Base-by-base conservation (phyloP, 2,329 filamentous ascomycete species). In the Monosporascus sp. region DNA sequence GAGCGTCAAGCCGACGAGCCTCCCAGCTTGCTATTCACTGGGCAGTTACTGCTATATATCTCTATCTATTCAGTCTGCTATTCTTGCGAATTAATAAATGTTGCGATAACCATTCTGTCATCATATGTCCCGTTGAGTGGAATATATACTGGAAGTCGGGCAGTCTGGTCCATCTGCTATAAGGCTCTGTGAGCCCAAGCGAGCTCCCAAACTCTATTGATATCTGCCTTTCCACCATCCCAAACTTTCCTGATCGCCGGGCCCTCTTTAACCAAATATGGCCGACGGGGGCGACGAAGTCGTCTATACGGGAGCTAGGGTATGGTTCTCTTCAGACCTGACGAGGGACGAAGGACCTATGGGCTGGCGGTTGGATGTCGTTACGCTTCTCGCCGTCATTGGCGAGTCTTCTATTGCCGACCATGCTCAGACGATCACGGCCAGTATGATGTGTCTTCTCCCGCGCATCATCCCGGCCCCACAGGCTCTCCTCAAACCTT, bases 381-480 rank as follows among this genome's bases (percentile, higher is more conserved):
- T 86, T 54, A 82, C 80, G 37, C 76, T 86, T 31, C 76, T 86
- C 50, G 82, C 82, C 55, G 79, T 86, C 60, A 81, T 85, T 53
- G 82, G 82, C 63, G 82, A 85, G 68, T 77, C 75, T 2, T 77
- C 78, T 19, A 81, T 85, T 56, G 74, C 77, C 44, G 78, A 80
- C 55, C 81, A 85, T 62, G 71, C 78, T 2, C 82, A 85, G 64
- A 74, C 78, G 49, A 76, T 84, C 56, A 84, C 81, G 2, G 76
- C 81, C n/a, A 81, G 79, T 9, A 73, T 75, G 56, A 73, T 81
- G 37, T 82, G 80, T 58, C 73, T 81, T 40, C 71, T 85, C 3
- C 83, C 83, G 27, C 78, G 82, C 48, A 75, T 86, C 50, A 76
- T 86, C 27, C 83, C 82, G 8, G 83, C 83, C 1, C 82, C 83